phyloP scores from a whole-genome alignment of 2,329 filamentous ascomycete genomes.

The Fusarium sp. region DNA sequence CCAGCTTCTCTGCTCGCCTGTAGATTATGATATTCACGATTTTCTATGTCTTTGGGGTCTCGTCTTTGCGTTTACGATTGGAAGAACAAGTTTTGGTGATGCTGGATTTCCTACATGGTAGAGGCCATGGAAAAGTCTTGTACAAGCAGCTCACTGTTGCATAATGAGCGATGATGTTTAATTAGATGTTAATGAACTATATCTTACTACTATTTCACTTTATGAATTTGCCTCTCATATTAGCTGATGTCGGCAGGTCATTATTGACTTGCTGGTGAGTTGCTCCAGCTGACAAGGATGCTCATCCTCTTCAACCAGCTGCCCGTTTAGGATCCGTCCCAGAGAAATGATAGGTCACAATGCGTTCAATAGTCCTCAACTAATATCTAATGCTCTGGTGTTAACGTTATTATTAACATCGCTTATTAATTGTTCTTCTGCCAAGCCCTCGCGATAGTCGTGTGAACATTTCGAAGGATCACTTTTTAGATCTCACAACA shows the following conservation, averaged over 20 bases:
- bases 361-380: background rate
- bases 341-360: background rate
- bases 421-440: background rate
- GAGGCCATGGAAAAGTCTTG: constrained; percentile 18
- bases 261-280: background rate
- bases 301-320: background rate
- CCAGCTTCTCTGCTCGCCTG: constrained; percentile 32
- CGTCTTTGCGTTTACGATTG: background rate
- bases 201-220: background rate
- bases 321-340: background rate
- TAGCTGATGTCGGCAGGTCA: background rate
- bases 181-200: constrained; percentile 29
- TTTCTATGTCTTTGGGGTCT: background rate
- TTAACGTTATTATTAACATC: background rate
- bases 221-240: background rate
- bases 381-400: background rate
- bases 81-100: background rate
- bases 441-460: fast-evolving
- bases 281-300: constrained; percentile 1
- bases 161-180: constrained; percentile 31
- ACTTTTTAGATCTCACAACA: background rate
- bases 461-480: no score
- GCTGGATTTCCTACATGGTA: constrained; percentile 7
- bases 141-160: constrained; percentile 25
- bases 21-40: constrained; percentile 28